Evolutionary conservation across 345 rosid genomes (phyloP).

Genomic region (Streptanthus diversifolius): DNA sequence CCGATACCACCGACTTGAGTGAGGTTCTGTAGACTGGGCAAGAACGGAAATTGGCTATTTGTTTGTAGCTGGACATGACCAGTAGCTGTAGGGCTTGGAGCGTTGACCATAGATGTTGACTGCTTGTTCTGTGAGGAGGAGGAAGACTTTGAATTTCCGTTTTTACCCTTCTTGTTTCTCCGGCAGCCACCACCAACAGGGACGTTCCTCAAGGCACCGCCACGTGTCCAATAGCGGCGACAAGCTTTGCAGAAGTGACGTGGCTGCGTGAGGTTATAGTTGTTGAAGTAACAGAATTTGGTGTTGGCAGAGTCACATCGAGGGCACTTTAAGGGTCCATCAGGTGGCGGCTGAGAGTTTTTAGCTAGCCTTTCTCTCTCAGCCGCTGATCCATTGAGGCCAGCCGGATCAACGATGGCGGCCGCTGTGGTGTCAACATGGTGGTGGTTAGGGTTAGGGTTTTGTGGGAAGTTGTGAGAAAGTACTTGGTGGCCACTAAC

Average conservation of each 20-base stretch:
- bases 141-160: conserved; percentile 31
- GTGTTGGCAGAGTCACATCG: conserved; percentile 38
- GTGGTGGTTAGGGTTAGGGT: conserved; percentile 37
- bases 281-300: conserved; percentile 38
- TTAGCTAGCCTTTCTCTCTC: conserved; percentile 35
- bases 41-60: conserved; percentile 25
- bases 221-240: conserved; percentile 41
- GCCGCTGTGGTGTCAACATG: conserved; percentile 13
- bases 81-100: conserved; percentile 14
- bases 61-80: conserved; percentile 20
- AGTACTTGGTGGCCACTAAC: conserved; percentile 20
- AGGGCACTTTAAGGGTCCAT: conserved; percentile 35
- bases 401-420: background rate
- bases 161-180: conserved; percentile 35
- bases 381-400: conserved; percentile 12
- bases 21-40: conserved; percentile 33
- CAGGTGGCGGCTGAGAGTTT: conserved; percentile 25
- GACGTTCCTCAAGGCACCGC: conserved; percentile 38
- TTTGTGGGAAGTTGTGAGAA: conserved; percentile 32
- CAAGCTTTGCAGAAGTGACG: conserved; percentile 42
- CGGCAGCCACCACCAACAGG: conserved; percentile 41
- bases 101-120: conserved; percentile 30
- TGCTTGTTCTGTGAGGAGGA: conserved; percentile 31
- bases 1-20: conserved; percentile 36
- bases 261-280: conserved; percentile 41